Percentiles rank a stretch among this genome's conserved stretches.
Evolutionary conservation across 352 stramenopile species (phyloP).

Genomic region (Globisporangium iwayamae): DNA sequence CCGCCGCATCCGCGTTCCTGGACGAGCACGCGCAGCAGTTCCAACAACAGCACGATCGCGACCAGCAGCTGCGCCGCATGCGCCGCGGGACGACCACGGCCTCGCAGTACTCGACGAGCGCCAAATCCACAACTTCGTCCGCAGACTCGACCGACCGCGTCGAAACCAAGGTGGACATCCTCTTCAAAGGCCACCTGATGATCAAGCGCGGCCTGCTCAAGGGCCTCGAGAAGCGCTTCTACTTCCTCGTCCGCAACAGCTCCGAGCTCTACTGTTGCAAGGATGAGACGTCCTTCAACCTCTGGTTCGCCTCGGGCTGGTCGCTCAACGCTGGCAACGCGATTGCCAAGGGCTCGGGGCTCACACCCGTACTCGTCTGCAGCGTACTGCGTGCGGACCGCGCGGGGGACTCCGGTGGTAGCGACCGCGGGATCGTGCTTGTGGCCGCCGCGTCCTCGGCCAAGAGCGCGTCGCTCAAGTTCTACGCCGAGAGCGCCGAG

Average conservation of each 20-base stretch:
- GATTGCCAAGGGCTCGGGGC: slow-evolving; percentile 22
- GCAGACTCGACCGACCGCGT: neutral
- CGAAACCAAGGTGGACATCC: slow-evolving; percentile 24
- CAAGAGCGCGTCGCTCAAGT: slow-evolving; percentile 46
- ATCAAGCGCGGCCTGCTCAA: slow-evolving; percentile 50
- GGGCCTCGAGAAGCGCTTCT: slow-evolving; percentile 60
- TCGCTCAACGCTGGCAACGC: slow-evolving; percentile 28
- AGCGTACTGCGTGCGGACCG: slow-evolving; percentile 51
- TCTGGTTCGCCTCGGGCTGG: slow-evolving; percentile 51
- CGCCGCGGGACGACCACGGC: slow-evolving; percentile 11
- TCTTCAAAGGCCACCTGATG: slow-evolving; percentile 42
- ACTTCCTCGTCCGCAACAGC: slow-evolving; percentile 39
- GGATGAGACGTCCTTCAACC: slow-evolving; percentile 59
- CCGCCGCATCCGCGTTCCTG: neutral
- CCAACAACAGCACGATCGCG: neutral
- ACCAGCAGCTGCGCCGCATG: neutral
- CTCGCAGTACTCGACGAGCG: slow-evolving; percentile 9
- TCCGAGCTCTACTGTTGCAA: slow-evolving; percentile 58
- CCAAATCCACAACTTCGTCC: slow-evolving; percentile 5
- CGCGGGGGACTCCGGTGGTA: slow-evolving; percentile 16
- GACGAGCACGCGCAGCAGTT: neutral
- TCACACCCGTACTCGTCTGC: slow-evolving; percentile 39
- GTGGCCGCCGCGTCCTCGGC: slow-evolving; percentile 28
- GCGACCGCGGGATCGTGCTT: slow-evolving; percentile 46
- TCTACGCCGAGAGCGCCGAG: slow-evolving; percentile 37